A percentile compares a stretch with the other conserved stretches of the same genome.
These are phyloP conservation scores for Inosperma sp. DNA, from an alignment of 768 basidiomycete species.

Conservation along the genomic window DNA sequence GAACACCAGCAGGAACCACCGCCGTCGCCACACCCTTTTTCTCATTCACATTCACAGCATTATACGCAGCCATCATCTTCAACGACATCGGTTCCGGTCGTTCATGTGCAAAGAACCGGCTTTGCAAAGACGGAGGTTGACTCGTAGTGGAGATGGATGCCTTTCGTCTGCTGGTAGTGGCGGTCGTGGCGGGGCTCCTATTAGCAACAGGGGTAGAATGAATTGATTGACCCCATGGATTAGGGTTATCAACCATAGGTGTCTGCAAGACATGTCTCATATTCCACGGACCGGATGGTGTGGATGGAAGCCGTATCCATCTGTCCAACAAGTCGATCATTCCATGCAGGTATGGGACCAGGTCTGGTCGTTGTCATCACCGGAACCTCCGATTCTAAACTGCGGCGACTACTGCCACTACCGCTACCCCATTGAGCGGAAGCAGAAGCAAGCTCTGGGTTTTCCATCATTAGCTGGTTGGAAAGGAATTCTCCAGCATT, in stretches of 20 bases:
- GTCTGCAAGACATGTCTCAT: slow-evolving; percentile 1
- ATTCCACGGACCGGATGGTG: not conserved
- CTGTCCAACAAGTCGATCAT: not conserved
- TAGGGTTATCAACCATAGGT: slow-evolving; percentile 1
- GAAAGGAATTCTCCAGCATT: slow-evolving; percentile 6
- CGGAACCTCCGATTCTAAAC: slow-evolving; percentile 2
- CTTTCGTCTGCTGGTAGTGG: too few relatives aligned
- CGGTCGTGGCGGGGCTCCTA: too few relatives aligned
- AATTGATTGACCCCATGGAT: slow-evolving; percentile 7
- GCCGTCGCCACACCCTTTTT: not conserved
- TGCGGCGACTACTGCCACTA: too few relatives aligned
- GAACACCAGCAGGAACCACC: slow-evolving; percentile 3
- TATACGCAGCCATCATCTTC: not conserved
- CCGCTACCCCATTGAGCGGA: slow-evolving; percentile 13
- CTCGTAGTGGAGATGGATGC: too few relatives aligned
- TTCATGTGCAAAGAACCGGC: too few relatives aligned
- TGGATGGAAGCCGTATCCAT: not conserved
- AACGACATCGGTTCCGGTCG: slow-evolving; percentile 1
- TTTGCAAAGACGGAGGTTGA: too few relatives aligned
- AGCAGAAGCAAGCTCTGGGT: slow-evolving; percentile 13
- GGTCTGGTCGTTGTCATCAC: not conserved
- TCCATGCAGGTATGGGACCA: slow-evolving; percentile 3
- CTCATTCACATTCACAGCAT: not conserved
- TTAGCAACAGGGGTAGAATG: slow-evolving; percentile 20
- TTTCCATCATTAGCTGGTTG: slow-evolving; percentile 12